Conservation (phyloP, 2,329 filamentous ascomycete genomes). For the Xylariomycetidae sp. region DNA sequence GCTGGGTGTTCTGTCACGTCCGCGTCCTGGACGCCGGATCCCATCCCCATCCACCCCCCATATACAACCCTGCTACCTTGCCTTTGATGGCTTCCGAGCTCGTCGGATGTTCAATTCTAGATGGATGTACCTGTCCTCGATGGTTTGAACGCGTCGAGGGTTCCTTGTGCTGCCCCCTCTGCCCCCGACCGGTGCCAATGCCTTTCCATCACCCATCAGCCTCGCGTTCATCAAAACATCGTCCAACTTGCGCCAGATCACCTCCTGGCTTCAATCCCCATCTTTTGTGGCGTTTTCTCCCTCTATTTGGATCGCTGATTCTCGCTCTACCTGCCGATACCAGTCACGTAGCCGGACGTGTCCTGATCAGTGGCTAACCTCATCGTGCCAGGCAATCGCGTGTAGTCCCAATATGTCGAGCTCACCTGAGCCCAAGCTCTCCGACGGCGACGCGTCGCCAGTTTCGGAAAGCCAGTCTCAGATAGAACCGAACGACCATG, state of each 20-base stretch:
- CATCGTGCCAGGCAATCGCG: slow-evolving; percentile 52
- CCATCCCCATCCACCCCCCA: slow-evolving; percentile 8
- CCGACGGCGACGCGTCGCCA: slow-evolving; percentile 61
- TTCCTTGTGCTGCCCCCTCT: slow-evolving; percentile 11
- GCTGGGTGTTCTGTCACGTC: slow-evolving; percentile 21
- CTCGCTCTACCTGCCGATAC: slow-evolving; percentile 21
- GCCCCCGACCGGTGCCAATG: slow-evolving; percentile 29
- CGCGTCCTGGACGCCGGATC: slow-evolving; percentile 24
- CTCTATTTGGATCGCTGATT: slow-evolving; percentile 28
- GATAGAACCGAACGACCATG: slow-evolving; percentile 31
- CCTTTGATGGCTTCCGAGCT: neutral
- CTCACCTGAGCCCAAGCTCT: slow-evolving; percentile 54
- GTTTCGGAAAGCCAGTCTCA: slow-evolving; percentile 38
- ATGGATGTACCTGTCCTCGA: slow-evolving; percentile 21
- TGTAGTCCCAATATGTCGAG: slow-evolving; percentile 50
- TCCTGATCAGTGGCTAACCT: slow-evolving; percentile 37
- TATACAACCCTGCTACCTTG: slow-evolving; percentile 1
- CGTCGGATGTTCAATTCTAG: slow-evolving; percentile 15
- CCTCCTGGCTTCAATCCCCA: slow-evolving; percentile 29
- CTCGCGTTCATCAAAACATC: slow-evolving; percentile 40
- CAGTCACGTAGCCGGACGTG: slow-evolving; percentile 10
- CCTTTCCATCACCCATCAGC: slow-evolving; percentile 39
- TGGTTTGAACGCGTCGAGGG: slow-evolving; percentile 17
- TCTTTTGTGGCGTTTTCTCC: slow-evolving; percentile 27
- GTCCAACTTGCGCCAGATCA: slow-evolving; percentile 28